Conservation (phyloP, 1,284 basidiomycete genomes). For the Phylloporus sp. region DNA sequence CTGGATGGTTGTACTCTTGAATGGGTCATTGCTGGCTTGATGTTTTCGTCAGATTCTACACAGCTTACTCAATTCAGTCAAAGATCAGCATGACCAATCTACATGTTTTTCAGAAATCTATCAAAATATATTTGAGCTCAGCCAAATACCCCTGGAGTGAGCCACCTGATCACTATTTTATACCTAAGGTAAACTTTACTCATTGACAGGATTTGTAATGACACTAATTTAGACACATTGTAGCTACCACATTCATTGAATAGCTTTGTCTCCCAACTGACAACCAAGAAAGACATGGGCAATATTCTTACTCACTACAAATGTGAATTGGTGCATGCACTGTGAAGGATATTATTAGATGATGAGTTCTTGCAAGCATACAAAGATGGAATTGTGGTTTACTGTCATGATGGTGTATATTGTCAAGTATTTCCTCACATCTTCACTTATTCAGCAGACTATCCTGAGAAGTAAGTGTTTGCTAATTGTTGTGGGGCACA, state of each 20-base stretch:
- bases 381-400: constrained; percentile 39
- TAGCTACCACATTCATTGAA: neutral
- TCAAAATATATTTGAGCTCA: constrained; percentile 13
- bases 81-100: constrained; percentile 46
- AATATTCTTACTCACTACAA: constrained; percentile 39
- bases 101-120: constrained; percentile 6
- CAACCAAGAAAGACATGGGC: constrained; percentile 28
- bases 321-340: constrained; percentile 42
- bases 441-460: constrained; percentile 46
- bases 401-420: constrained; percentile 37
- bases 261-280: constrained; percentile 9
- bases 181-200: neutral
- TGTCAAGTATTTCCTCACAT: constrained; percentile 39
- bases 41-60: constrained; percentile 49
- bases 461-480: constrained; percentile 43
- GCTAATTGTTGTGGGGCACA: neutral
- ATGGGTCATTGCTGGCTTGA: constrained; percentile 36
- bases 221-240: neutral
- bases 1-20: constrained; percentile 28
- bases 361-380: constrained; percentile 44
- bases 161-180: neutral
- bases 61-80: constrained; percentile 45
- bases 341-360: constrained; percentile 40
- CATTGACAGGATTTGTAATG: neutral
- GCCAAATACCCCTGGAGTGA: neutral